phyloP scores from a whole-genome alignment of 2,329 filamentous ascomycete genomes.

The Calonectria fujianensis region DNA sequence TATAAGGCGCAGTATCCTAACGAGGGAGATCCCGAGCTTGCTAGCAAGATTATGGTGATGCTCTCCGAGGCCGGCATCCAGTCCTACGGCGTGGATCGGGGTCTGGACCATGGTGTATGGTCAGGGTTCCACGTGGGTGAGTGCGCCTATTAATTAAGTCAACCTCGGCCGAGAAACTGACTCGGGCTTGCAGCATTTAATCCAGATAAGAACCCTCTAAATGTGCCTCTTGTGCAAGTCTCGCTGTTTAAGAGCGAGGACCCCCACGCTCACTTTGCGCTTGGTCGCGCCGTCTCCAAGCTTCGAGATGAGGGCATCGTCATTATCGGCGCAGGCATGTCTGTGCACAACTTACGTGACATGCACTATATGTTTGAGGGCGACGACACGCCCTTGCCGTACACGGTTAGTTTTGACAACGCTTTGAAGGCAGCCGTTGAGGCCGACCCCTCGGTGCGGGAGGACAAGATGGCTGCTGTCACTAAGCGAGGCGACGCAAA shows the following conservation, averaged over 20 bases:
- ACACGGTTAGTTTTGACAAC: conserved; percentile 78
- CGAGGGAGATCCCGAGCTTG: conserved; percentile 76
- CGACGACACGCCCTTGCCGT: conserved; percentile 69
- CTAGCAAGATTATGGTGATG: conserved; percentile 73
- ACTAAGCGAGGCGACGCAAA: conserved; percentile 66
- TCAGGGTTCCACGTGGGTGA: conserved; percentile 75
- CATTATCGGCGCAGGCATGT: conserved; percentile 84
- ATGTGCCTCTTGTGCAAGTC: conserved; percentile 82
- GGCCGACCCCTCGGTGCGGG: conserved; percentile 60
- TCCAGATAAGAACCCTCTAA: conserved; percentile 76
- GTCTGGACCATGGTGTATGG: conserved; percentile 86
- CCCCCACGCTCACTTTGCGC: conserved; percentile 78
- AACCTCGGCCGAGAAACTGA: background rate
- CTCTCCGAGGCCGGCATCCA: conserved; percentile 75
- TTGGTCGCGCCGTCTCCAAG: conserved; percentile 79
- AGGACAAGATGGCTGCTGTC: conserved; percentile 63
- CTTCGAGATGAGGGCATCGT: conserved; percentile 81
- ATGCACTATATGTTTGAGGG: conserved; percentile 59
- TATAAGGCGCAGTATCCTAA: conserved; percentile 81
- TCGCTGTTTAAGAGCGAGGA: conserved; percentile 80
- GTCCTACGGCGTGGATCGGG: conserved; percentile 75
- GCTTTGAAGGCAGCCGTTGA: conserved; percentile 80
- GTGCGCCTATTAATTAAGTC: conserved; percentile 23
- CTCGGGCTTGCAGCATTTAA: conserved; percentile 70
- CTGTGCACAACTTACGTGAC: conserved; percentile 81